Percentiles rank a stretch among this genome's conserved stretches.
Conservation (phyloP, 352 stramenopile species). For the Globisporangium apiculatum region DNA sequence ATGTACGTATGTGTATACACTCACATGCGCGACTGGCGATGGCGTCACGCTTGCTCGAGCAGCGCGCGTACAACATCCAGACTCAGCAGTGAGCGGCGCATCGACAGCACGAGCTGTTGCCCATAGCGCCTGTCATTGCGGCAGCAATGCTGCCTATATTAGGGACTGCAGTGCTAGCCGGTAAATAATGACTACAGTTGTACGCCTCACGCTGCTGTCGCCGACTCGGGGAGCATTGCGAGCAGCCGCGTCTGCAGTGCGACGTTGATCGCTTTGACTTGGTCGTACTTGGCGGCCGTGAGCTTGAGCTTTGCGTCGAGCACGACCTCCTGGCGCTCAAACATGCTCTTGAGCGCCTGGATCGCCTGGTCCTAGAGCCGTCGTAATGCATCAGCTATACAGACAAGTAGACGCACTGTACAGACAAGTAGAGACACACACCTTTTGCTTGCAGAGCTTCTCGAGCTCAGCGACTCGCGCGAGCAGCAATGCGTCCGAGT, state of each 20-base stretch:
- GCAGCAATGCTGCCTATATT: constrained; percentile 1
- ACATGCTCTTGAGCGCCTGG: constrained; percentile 46
- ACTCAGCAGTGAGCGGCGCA: constrained; percentile 50
- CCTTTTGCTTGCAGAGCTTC: constrained; percentile 71
- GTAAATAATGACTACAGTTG: no score
- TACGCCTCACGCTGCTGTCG: no score
- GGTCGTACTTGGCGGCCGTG: constrained; percentile 62
- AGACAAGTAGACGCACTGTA: neutral
- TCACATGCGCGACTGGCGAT: neutral
- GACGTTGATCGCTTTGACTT: constrained; percentile 78
- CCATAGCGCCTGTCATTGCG: neutral
- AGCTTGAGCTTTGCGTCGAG: constrained; percentile 71
- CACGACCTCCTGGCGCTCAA: constrained; percentile 60
- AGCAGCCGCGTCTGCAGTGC: constrained; percentile 67
- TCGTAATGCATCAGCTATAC: neutral
- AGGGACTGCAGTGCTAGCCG: no score
- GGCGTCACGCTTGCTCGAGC: neutral
- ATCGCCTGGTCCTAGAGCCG: constrained; percentile 57
- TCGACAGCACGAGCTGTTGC: neutral
- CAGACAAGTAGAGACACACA: constrained; percentile 11
- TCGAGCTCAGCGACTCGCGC: constrained; percentile 57
- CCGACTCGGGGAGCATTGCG: constrained; percentile 30
- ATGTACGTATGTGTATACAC: neutral
- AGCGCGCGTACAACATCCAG: constrained; percentile 85
- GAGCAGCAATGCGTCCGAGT: constrained; percentile 16